Conservation (phyloP, 2,329 filamentous ascomycete species). For the Alternaria panax region DNA sequence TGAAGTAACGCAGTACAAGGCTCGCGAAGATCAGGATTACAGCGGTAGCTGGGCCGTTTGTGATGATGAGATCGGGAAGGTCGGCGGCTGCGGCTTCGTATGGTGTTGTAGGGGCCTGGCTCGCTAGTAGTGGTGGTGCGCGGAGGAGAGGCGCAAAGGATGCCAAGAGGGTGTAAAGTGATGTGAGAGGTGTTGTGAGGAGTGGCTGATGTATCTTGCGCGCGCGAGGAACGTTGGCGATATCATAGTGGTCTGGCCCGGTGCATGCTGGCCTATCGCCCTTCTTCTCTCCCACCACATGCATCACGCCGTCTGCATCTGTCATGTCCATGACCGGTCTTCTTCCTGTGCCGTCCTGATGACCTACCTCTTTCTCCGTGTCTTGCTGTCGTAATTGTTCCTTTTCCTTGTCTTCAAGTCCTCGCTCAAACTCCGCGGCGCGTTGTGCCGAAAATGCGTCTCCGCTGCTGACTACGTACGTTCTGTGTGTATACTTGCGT, state of each 20-base stretch:
- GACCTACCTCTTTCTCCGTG: not conserved
- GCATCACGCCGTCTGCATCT: conserved; percentile 5
- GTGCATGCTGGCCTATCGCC: conserved; percentile 12
- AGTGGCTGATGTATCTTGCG: conserved; percentile 83
- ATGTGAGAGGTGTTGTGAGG: conserved; percentile 73
- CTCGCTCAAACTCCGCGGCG: conserved; percentile 69
- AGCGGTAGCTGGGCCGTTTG: conserved; percentile 88
- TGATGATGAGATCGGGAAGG: conserved; percentile 78
- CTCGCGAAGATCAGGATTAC: conserved; percentile 74
- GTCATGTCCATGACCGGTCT: conserved; percentile 7
- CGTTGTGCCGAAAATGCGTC: conserved; percentile 74
- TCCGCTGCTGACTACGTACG: conserved; percentile 80
- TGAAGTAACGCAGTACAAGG: conserved; percentile 63
- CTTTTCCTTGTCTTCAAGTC: conserved; percentile 32
- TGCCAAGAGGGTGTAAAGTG: conserved; percentile 68
- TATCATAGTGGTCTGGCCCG: conserved; percentile 61
- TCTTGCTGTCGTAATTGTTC: conserved; percentile 1
- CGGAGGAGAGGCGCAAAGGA: conserved; percentile 65
- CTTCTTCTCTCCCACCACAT: not conserved
- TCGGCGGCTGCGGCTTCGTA: conserved; percentile 33
- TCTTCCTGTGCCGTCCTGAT: not conserved
- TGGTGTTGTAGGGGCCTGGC: conserved; percentile 12
- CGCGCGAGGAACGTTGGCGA: conserved; percentile 76
- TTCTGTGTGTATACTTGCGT: conserved; percentile 66
- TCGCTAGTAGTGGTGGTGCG: conserved; percentile 28